Evolutionary conservation across 345 rosid species (phyloP), one percentile per base, ranked within the genome.

Genomic region (Excoecaria agallocha): DNA sequence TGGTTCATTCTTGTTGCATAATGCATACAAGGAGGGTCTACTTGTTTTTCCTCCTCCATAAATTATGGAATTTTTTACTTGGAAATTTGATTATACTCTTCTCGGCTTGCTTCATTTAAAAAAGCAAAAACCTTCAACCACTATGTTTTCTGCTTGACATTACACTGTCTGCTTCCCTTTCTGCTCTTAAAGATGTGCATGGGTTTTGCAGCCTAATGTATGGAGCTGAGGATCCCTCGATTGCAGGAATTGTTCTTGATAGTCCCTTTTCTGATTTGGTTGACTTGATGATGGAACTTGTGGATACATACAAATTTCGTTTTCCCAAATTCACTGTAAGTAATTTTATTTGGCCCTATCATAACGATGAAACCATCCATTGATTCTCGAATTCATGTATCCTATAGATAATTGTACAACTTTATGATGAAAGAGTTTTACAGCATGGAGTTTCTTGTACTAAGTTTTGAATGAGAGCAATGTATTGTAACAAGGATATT

Each of bases 241-340:
- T 91, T 25, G 97, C 96, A 54, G 98, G 98, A 86, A 89, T 91
- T 87, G 94, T 93, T 85, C 89, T 93, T 74, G 97, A 93, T 77
- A 91, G 93, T 79, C 93, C 97, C 55, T 93, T 93, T 80, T 90
- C 97, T 61, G 89, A 89, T 86, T 87, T 93, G 87, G 96, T 93
- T 78, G 96, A 91, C 79, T 82, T 93, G 84, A 93, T 93, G 96
- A 84, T 90, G 93, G 97, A 90, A 84, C 90, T 93, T 15, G 97
- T 90, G 48, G 98, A 91, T 76, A 90, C 93, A 10, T 91, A 86
- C 80, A 91, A 89, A 77, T 70, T 90, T 67, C 94, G 90, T 72
- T 77, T 93, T 74, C 98, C 98, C 13, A 93, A 91, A 82, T 93
- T 90, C 82, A 90, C 94, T 6, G 97, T 94, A 79, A 87, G 98